phyloP scores from a whole-genome alignment of 2,329 filamentous ascomycete genomes.

The Alternaria sp. region DNA sequence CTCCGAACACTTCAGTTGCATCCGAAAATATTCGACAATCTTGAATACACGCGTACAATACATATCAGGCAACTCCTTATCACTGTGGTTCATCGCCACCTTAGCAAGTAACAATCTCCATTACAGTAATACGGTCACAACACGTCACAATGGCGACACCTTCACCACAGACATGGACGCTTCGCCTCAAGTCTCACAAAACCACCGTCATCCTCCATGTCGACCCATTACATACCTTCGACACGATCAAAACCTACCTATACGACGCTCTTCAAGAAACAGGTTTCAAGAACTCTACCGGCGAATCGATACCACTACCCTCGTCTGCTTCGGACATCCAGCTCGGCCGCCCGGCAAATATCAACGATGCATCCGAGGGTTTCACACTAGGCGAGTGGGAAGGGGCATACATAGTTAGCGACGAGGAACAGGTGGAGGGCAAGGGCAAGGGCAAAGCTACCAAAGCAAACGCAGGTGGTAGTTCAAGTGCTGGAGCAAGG shows the following conservation, averaged over 20 bases:
- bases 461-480: slow-evolving; percentile 47
- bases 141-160: slow-evolving; percentile 31
- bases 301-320: slow-evolving; percentile 52
- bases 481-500: neutral
- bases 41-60: slow-evolving; percentile 7
- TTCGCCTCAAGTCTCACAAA: slow-evolving; percentile 58
- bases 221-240: slow-evolving; percentile 54
- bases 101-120: neutral
- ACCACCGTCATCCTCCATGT: slow-evolving; percentile 59
- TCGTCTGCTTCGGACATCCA: slow-evolving; percentile 50
- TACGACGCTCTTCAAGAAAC: slow-evolving; percentile 54
- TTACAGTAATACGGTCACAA: neutral
- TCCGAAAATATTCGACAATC: neutral
- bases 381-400: slow-evolving; percentile 52
- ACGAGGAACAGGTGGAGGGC: slow-evolving; percentile 38
- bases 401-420: slow-evolving; percentile 19
- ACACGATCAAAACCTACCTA: slow-evolving; percentile 53
- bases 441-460: slow-evolving; percentile 56
- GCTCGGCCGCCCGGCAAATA: slow-evolving; percentile 54
- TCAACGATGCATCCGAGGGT: slow-evolving; percentile 52
- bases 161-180: slow-evolving; percentile 49
- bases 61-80: neutral
- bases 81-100: neutral
- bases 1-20: neutral
- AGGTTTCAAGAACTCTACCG: slow-evolving; percentile 37